Evolutionary conservation across 2,329 filamentous ascomycete species (phyloP).

Genomic region (Trichoderma cornu-damae): DNA sequence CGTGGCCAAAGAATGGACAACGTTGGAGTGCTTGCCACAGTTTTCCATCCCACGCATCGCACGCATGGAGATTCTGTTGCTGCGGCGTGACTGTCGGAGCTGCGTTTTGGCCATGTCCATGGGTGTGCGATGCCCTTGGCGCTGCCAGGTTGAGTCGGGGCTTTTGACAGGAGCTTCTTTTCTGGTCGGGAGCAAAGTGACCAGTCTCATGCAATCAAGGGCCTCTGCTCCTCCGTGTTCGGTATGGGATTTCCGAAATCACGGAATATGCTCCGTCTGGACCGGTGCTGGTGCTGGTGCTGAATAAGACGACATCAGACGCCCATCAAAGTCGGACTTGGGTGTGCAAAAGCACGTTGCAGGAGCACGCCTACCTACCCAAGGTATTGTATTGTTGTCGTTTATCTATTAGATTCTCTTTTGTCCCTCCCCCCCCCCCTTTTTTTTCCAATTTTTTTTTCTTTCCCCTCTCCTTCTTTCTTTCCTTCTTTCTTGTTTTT

Average conservation of each 20-base stretch:
- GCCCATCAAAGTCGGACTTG: not conserved
- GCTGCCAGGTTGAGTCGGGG: not conserved
- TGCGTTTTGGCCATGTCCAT: not conserved
- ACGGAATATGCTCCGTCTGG: not conserved
- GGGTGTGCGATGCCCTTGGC: not conserved
- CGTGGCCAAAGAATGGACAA: not conserved
- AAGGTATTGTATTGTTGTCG: too few relatives aligned
- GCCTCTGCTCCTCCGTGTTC: not conserved
- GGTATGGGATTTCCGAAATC: not conserved
- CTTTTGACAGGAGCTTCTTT: constrained; percentile 11
- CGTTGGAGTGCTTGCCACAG: not conserved
- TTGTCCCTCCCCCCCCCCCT: too few relatives aligned
- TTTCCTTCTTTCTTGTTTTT: too few relatives aligned
- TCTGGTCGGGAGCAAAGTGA: constrained; percentile 6
- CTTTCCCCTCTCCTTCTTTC: too few relatives aligned
- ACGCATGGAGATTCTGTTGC: not conserved
- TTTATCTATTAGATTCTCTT: too few relatives aligned
- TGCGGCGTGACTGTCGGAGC: not conserved
- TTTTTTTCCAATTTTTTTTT: not conserved
- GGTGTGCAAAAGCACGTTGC: not conserved
- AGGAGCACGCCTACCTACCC: too few relatives aligned
- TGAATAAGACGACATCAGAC: not conserved
- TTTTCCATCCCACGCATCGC: not conserved
- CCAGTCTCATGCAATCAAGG: constrained; percentile 11
- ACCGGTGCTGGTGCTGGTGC: not conserved